Evolutionary conservation across 305 asterid species (phyloP).

Genomic region (Fraxinus platypoda): DNA sequence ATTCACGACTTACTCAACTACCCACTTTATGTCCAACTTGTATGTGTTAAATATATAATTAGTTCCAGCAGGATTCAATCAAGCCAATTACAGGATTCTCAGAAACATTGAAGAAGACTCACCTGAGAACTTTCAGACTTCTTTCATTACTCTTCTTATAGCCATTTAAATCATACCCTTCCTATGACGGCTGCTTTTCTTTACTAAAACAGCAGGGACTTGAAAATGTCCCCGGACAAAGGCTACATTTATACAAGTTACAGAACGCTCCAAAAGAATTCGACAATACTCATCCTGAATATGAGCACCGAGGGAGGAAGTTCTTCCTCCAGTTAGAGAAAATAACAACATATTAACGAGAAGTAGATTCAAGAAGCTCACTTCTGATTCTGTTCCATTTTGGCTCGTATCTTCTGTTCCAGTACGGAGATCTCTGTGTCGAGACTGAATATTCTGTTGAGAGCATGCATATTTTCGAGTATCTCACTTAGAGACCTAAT

Average conservation of each 20-base stretch:
- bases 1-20: too few species aligned
- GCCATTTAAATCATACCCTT: not conserved
- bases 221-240: not conserved
- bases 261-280: constrained; percentile 17
- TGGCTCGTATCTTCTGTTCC: constrained; percentile 70
- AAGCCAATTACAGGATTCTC: not conserved
- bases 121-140: not conserved
- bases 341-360: constrained; percentile 3
- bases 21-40: not conserved
- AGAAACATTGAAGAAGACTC: not conserved
- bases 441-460: constrained; percentile 71
- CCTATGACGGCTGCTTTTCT: not conserved
- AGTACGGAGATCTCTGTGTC: constrained; percentile 60
- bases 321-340: constrained; percentile 19
- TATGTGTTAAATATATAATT: not conserved
- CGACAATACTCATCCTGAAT: not conserved
- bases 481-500: constrained; percentile 49
- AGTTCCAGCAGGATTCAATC: not conserved
- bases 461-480: constrained; percentile 81
- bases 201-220: constrained; percentile 13
- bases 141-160: not conserved
- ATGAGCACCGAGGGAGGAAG: constrained; percentile 22
- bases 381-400: constrained; percentile 51
- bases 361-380: constrained; percentile 29
- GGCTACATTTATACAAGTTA: constrained; percentile 25